Conservation (phyloP, 495 filamentous ascomycete genomes). For the Lepidopterella palustris region DNA sequence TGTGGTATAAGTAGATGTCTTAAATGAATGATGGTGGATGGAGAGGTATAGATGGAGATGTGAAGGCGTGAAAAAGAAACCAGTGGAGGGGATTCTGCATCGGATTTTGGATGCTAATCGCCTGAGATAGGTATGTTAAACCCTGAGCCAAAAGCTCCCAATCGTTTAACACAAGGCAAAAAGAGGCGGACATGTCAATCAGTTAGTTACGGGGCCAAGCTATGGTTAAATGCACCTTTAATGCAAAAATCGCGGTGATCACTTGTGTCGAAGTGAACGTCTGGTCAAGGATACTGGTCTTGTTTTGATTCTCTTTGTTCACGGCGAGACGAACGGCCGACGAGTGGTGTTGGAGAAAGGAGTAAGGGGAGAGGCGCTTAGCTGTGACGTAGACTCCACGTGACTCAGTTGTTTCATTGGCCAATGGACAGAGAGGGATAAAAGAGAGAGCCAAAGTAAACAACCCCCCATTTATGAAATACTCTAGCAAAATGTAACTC, state of each 20-base stretch:
- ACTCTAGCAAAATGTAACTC: no score
- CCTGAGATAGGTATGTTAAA: background rate
- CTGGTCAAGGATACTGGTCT: constrained; percentile 1
- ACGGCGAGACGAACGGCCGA: no score
- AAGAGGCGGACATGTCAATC: background rate
- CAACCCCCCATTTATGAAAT: no score
- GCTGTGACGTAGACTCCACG: background rate
- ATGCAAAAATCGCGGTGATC: background rate
- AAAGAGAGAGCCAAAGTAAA: no score
- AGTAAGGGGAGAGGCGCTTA: background rate
- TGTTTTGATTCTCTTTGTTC: constrained; percentile 1
- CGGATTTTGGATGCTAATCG: no score
- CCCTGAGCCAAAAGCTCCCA: background rate
- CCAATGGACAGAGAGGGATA: no score
- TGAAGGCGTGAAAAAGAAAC: no score
- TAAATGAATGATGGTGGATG: background rate
- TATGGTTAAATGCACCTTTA: background rate
- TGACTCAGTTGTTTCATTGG: no score
- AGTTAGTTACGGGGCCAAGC: background rate
- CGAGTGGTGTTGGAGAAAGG: no score
- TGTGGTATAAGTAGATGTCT: background rate
- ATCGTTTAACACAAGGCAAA: background rate
- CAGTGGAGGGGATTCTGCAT: no score
- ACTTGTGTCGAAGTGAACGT: background rate
- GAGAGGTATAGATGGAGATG: background rate